Conservation (phyloP, 2,329 filamentous ascomycete genomes). For the Verticillium isaacii region DNA sequence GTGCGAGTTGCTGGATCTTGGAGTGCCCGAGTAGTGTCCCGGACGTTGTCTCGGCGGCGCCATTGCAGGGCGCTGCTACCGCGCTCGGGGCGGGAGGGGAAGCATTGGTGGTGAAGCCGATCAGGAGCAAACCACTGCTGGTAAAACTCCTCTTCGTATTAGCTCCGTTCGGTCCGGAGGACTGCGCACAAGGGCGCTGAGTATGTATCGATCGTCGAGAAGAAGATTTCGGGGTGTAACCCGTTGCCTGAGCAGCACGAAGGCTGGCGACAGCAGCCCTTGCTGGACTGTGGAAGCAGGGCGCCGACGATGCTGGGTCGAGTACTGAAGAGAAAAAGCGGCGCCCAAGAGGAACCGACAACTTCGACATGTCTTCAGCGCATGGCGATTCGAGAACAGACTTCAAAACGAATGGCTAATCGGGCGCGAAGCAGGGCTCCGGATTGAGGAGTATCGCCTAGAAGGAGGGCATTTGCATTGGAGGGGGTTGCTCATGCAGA, state of each 20-base stretch:
- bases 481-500: background rate
- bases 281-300: constrained; percentile 1
- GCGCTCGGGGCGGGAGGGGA: constrained; percentile 26
- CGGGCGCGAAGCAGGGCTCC: background rate
- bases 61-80: constrained; percentile 32
- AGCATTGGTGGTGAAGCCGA: constrained; percentile 36
- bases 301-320: constrained; percentile 14
- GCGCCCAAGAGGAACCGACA: constrained; percentile 25
- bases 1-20: constrained; percentile 27
- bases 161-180: constrained; percentile 13
- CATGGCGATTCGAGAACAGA: constrained; percentile 20
- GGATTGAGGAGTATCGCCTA: background rate
- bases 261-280: constrained; percentile 1
- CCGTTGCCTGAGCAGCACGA: constrained; percentile 2
- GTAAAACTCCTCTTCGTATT: constrained; percentile 47
- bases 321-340: constrained; percentile 22
- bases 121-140: constrained; percentile 48
- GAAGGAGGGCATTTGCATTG: background rate
- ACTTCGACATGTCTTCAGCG: constrained; percentile 35
- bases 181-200: constrained; percentile 4
- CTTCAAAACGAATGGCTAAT: background rate
- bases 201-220: constrained; percentile 8
- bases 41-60: constrained; percentile 27
- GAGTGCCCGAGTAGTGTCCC: constrained; percentile 21
- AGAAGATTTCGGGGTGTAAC: background rate